Conservation (phyloP, 2,329 filamentous ascomycete genomes). For the Myotisia sp. region DNA sequence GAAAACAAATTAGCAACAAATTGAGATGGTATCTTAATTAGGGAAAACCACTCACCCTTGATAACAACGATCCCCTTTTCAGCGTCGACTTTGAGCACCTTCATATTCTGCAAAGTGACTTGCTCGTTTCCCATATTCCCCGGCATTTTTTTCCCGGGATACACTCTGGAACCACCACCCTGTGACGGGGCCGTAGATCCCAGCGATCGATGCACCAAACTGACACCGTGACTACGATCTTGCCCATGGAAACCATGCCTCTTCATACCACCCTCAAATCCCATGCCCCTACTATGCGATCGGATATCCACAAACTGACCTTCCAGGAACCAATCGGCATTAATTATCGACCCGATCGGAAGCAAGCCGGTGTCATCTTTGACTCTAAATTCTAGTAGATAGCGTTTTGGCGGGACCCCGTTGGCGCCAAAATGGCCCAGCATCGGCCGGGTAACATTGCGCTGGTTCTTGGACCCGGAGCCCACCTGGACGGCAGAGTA, state of each 20-base stretch:
- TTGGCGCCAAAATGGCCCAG: conserved; percentile 78
- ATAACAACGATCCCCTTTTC: conserved; percentile 79
- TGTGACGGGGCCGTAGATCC: conserved; percentile 82
- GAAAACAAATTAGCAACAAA: conserved; percentile 3
- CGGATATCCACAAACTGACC: conserved; percentile 84
- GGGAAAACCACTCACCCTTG: conserved; percentile 45
- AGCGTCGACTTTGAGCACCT: conserved; percentile 73
- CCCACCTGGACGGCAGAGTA: conserved; percentile 94
- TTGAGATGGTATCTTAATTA: neutral
- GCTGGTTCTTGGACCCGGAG: conserved; percentile 55
- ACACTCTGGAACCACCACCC: conserved; percentile 78
- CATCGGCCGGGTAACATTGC: conserved; percentile 66
- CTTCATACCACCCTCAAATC: conserved; percentile 98
- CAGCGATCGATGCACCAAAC: conserved; percentile 80
- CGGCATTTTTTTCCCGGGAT: conserved; percentile 96
- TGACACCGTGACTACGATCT: conserved; percentile 86
- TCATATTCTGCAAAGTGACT: conserved; percentile 82
- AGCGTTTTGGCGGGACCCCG: conserved; percentile 67
- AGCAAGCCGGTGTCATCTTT: conserved; percentile 57
- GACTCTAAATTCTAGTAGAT: conserved; percentile 79
- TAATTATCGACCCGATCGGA: conserved; percentile 58
- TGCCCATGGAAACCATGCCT: conserved; percentile 80
- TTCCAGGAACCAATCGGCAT: conserved; percentile 78
- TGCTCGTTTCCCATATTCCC: conserved; percentile 85
- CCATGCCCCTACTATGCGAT: conserved; percentile 69